These are phyloP conservation scores for Blastocystis sp. DNA, from an alignment of 352 stramenopile species.

Conservation along the genomic window DNA sequence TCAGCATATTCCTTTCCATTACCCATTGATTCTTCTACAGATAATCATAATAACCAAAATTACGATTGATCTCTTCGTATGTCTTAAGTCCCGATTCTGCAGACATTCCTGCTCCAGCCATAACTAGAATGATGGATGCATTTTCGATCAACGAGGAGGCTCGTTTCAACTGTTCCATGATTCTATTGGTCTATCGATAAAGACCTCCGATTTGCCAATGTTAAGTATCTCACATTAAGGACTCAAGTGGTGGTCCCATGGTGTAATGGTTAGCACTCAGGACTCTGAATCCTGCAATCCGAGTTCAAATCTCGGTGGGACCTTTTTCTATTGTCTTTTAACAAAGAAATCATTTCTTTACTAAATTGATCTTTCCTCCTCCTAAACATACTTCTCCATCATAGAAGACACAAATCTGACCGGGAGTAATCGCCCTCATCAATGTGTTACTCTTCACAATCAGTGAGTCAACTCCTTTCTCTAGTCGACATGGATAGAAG, in stretches of 20 bases:
- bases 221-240: not conserved
- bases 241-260: conserved; percentile 22
- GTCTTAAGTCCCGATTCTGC: conserved; percentile 58
- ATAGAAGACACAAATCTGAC: conserved; percentile 79
- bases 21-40: not conserved
- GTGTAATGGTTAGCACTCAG: conserved; percentile 63
- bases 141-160: not conserved
- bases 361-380: conserved; percentile 61
- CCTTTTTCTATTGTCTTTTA: conserved; percentile 14
- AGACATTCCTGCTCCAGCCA: conserved; percentile 61
- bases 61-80: conserved; percentile 57
- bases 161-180: not conserved
- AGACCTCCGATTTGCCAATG: not conserved
- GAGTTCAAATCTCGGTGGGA: conserved; percentile 63
- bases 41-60: not conserved
- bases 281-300: conserved; percentile 63
- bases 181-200: not conserved
- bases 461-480: conserved; percentile 67
- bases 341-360: not conserved
- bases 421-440: conserved; percentile 75
- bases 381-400: conserved; percentile 69
- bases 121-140: conserved; percentile 26
- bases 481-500: conserved; percentile 64
- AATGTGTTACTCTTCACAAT: conserved; percentile 74
- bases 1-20: conserved; percentile 48